Evolutionary conservation across 176 grass and related monocot species (phyloP), one percentile per base, ranked within the genome.

Genomic region (Cenchrus purpureus): DNA sequence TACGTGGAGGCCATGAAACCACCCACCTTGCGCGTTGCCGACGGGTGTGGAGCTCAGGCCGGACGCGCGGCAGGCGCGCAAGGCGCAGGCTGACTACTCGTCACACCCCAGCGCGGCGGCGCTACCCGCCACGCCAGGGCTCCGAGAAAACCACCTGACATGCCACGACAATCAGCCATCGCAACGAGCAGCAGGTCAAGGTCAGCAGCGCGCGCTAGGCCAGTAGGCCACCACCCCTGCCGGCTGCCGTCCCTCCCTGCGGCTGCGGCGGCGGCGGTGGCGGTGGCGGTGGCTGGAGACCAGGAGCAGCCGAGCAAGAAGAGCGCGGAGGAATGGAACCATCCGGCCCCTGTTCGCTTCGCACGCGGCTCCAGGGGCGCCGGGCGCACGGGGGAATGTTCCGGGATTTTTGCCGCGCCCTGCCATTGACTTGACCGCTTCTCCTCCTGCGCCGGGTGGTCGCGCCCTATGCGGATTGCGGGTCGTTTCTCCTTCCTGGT

Each of bases 321-420:
- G 3, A 4, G 22, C 13, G 25, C 25, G 14, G 28, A 12, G 19
- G 68, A 55, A 53, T 17, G 55, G 68, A 83, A 34, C 13, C 68
- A 51, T 52, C 43, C 22, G 68, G 34, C 28, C 44, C 17, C 64
- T 31, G 55, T n/a, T 64, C 70, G 70, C 69, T 52, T 15, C 57
- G 81, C 69, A n/a, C 8, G 68, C n/a, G 17, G 56, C 44, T 40
- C 20, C 57, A 29, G 22, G 43, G n/a, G 40, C 55, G 40, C 12
- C 37, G 37, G 34, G 9, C 61, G 20, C 22, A 15, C 28, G 8
- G 13, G 63, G 83, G 53, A 79, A 62, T 86, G 84, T 71, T 50
- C 54, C 65, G 59, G 70, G 78, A 67, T 59, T 76, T 69, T 82
- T 76, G 71, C 79, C 12, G 37, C 64, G 50, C 2, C 15, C 7